Conservation (phyloP, 768 basidiomycete genomes). For the Suillus lakei region DNA sequence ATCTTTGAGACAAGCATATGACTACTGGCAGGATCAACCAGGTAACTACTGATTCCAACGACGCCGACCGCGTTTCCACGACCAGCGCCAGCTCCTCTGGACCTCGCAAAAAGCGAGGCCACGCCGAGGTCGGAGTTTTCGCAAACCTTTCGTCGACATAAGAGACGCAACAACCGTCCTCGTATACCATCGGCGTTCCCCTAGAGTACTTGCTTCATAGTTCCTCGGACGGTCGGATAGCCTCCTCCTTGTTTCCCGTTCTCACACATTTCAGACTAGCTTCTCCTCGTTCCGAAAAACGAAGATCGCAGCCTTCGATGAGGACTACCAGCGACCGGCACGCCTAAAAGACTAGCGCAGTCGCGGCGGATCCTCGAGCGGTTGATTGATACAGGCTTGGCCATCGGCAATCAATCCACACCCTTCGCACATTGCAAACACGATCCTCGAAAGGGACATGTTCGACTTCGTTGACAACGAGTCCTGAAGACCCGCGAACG, state of each 20-base stretch:
- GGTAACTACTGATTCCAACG: slow-evolving; percentile 56
- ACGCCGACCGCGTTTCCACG: too few relatives aligned
- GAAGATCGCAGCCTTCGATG: not conserved
- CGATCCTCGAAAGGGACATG: not conserved
- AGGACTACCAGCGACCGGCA: not conserved
- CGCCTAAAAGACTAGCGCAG: not conserved
- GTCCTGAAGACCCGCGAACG: not conserved
- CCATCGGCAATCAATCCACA: not conserved
- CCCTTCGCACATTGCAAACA: not conserved
- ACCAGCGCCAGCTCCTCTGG: too few relatives aligned
- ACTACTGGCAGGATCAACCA: slow-evolving; percentile 87
- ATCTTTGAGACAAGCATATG: slow-evolving; percentile 86
- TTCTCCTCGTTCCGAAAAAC: not conserved
- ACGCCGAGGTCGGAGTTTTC: too few relatives aligned
- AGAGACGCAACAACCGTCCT: slow-evolving; percentile 15
- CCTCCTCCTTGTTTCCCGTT: not conserved
- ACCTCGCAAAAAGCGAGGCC: too few relatives aligned
- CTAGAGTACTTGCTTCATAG: not conserved
- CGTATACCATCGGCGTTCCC: slow-evolving; percentile 42
- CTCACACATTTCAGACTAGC: not conserved
- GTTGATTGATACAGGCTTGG: not conserved
- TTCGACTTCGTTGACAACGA: not conserved
- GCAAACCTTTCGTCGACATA: slow-evolving; percentile 26
- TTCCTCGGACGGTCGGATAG: not conserved
- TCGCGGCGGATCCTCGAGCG: not conserved